Evolutionary conservation across 169 alveolate species (phyloP).

Genomic region (Ichthyophthirius multifiliis): DNA sequence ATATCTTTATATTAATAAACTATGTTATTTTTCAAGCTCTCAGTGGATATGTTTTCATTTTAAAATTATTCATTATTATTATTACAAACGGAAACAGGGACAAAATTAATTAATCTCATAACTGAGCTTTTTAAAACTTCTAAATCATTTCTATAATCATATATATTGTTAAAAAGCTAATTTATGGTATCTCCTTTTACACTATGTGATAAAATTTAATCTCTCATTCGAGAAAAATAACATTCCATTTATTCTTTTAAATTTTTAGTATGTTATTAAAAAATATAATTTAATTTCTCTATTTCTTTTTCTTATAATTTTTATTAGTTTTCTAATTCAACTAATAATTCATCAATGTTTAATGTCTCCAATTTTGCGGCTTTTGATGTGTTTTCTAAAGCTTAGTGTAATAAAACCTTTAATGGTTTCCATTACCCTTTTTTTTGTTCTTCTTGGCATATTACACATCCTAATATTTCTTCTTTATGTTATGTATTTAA

Average conservation of each 20-base stretch:
- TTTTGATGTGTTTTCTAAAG: background rate
- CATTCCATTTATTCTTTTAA: too few relatives aligned
- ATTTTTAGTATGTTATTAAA: too few relatives aligned
- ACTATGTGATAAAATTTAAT: background rate
- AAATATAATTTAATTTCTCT: background rate
- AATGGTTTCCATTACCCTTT: background rate
- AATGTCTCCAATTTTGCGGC: background rate
- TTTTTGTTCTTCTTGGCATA: background rate
- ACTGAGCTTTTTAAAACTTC: background rate
- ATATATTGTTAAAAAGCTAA: background rate
- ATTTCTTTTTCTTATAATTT: background rate
- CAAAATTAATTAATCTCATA: background rate
- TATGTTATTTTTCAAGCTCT: background rate
- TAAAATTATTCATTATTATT: too few relatives aligned
- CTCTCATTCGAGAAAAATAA: background rate
- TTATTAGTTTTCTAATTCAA: background rate
- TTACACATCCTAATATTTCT: constrained; percentile 2
- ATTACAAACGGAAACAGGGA: too few relatives aligned
- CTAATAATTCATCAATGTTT: background rate
- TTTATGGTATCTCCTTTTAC: background rate
- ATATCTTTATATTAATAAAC: background rate
- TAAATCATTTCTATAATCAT: background rate
- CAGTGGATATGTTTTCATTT: too few relatives aligned
- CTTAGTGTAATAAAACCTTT: background rate
- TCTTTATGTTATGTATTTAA: background rate